Evolutionary conservation across 208 protist genomes (phyloP).

Genomic region (Leishmania amazonensis): DNA sequence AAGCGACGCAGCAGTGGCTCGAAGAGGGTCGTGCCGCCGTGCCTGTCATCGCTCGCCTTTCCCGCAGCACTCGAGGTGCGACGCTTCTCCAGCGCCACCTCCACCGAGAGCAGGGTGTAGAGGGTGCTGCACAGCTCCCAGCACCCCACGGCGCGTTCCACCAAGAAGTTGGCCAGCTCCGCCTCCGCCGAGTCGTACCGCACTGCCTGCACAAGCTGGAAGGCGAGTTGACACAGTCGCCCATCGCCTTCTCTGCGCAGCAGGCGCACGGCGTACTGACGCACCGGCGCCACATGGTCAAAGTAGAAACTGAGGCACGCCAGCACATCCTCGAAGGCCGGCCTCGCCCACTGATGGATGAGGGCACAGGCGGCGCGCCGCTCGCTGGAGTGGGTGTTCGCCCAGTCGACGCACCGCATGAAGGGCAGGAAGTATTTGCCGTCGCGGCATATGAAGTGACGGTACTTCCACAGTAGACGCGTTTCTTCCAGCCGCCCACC

Average conservation of each 20-base stretch:
- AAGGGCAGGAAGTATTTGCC: constrained; percentile 90
- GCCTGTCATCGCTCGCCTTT: constrained; percentile 3
- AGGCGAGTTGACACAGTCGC: constrained; percentile 43
- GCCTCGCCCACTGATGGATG: constrained; percentile 61
- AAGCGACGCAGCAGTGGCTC: constrained; percentile 40
- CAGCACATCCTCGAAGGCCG: constrained; percentile 68
- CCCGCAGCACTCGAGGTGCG: constrained; percentile 1
- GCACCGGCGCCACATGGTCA: constrained; percentile 48
- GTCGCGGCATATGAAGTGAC: constrained; percentile 81
- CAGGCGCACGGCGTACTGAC: constrained; percentile 68
- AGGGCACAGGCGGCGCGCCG: constrained; percentile 69
- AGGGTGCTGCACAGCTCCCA: constrained; percentile 86
- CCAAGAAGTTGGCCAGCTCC: constrained; percentile 54
- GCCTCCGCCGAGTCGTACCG: constrained; percentile 67
- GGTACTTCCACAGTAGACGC: constrained; percentile 93
- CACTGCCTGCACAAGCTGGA: constrained; percentile 83
- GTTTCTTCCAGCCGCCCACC: constrained; percentile 79
- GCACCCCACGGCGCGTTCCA: constrained; percentile 49
- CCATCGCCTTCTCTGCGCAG: constrained; percentile 54
- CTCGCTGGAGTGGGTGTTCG: constrained; percentile 54
- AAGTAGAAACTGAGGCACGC: constrained; percentile 83
- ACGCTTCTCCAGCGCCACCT: constrained; percentile 41
- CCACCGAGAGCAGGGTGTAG: constrained; percentile 67
- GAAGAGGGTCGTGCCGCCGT: constrained; percentile 19
- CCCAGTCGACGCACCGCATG: constrained; percentile 93